Conservation (phyloP, 192 early-diverging fungal species). For the Backusella psychrophila region DNA sequence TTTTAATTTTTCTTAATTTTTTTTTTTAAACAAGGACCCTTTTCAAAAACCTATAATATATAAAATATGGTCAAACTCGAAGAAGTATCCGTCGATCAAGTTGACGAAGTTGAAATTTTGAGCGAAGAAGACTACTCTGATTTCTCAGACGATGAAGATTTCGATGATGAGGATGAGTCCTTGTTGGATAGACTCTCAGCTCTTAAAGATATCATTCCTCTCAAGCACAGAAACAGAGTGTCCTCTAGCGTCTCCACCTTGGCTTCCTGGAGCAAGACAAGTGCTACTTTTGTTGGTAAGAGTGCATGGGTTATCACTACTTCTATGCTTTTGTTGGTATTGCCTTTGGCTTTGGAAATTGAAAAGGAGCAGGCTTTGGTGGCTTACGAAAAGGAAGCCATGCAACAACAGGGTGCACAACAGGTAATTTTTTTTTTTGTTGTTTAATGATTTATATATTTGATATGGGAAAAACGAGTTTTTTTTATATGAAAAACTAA, state of each 20-base stretch:
- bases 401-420: constrained; percentile 50
- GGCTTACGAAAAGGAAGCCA: constrained; percentile 73
- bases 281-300: constrained; percentile 71
- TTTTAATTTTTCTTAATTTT: constrained; percentile 8
- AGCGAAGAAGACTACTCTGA: constrained; percentile 55
- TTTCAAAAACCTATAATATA: not conserved
- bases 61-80: constrained; percentile 49
- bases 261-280: constrained; percentile 55
- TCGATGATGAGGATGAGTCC: constrained; percentile 75
- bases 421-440: constrained; percentile 23
- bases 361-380: constrained; percentile 86
- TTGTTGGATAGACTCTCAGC: constrained; percentile 80
- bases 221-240: constrained; percentile 65
- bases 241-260: constrained; percentile 54
- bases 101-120: constrained; percentile 47
- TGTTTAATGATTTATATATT: not conserved
- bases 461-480: not conserved
- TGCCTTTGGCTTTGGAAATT: constrained; percentile 85
- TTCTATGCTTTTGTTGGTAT: constrained; percentile 73
- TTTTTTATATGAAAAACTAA: not conserved
- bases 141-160: constrained; percentile 60
- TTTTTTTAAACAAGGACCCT: constrained; percentile 10
- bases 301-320: constrained; percentile 89
- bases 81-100: constrained; percentile 43
- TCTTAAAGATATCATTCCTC: constrained; percentile 85